Conservation (phyloP, 1,284 basidiomycete genomes). For the Thecaphora frezii region DNA sequence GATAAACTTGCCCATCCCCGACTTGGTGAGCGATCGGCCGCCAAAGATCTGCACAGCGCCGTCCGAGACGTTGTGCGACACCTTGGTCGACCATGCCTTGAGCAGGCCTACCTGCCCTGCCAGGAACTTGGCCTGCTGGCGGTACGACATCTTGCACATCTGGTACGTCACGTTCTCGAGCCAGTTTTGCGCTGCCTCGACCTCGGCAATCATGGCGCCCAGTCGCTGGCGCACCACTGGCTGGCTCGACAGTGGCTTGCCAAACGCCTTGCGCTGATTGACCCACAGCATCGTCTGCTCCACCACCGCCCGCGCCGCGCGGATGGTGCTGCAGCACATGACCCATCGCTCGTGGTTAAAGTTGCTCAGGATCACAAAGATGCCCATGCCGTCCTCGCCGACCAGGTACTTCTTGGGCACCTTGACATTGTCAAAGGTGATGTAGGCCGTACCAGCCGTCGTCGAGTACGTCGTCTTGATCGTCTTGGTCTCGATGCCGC, state of each 20-base stretch:
- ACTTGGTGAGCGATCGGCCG: constrained; percentile 71
- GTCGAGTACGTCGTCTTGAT: constrained; percentile 67
- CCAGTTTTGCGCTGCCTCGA: constrained; percentile 82
- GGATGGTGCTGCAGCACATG: constrained; percentile 72
- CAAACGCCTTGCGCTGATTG: constrained; percentile 58
- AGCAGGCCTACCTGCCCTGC: constrained; percentile 74
- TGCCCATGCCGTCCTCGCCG: constrained; percentile 77
- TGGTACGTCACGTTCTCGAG: constrained; percentile 86
- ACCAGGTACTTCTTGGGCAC: constrained; percentile 84
- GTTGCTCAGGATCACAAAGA: constrained; percentile 70
- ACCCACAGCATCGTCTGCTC: constrained; percentile 56
- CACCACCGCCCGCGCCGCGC: constrained; percentile 61
- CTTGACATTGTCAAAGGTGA: constrained; percentile 83
- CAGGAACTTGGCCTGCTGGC: constrained; percentile 67
- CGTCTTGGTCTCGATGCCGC: constrained; percentile 74
- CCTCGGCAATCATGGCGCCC: constrained; percentile 79
- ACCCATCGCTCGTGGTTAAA: constrained; percentile 65
- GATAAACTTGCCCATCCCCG: constrained; percentile 65
- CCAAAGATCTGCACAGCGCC: constrained; percentile 77
- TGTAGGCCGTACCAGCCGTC: constrained; percentile 70
- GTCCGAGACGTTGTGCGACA: constrained; percentile 65
- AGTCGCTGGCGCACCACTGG: constrained; percentile 82
- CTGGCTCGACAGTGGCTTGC: constrained; percentile 72
- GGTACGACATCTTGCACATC: constrained; percentile 78
- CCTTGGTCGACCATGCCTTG: constrained; percentile 63